Evolutionary conservation across 306 rosid species (phyloP).

Genomic region (Pueraria montana): DNA sequence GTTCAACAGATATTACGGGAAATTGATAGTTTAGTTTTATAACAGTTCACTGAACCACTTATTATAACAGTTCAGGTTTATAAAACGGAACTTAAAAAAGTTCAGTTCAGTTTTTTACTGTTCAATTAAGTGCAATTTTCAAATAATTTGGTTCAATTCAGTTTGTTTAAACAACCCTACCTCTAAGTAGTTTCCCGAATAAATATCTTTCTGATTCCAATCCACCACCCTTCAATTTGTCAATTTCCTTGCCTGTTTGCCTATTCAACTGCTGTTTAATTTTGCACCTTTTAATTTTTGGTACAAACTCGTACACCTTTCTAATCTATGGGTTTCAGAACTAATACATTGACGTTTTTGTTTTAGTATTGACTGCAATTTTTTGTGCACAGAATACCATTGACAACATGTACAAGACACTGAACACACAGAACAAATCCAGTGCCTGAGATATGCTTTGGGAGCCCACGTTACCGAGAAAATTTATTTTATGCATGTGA

Average conservation of each 20-base stretch:
- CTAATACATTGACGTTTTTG: not conserved
- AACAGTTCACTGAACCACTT: no score
- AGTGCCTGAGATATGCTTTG: conserved; percentile 47
- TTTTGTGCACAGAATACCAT: conserved; percentile 61
- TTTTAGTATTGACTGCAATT: conserved; percentile 30
- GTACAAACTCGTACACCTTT: not conserved
- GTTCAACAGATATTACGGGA: no score
- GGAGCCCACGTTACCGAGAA: conserved; percentile 6
- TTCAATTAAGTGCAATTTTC: no score
- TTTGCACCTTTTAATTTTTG: not conserved
- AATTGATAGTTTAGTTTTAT: no score
- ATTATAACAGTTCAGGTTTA: no score
- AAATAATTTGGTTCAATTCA: no score
- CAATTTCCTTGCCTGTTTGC: not conserved
- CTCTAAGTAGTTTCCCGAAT: no score
- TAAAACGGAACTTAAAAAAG: no score
- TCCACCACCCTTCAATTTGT: not conserved
- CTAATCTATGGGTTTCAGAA: not conserved
- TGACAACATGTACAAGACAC: conserved; percentile 72
- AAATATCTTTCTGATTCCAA: not conserved
- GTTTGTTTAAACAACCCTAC: no score
- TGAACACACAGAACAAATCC: conserved; percentile 50
- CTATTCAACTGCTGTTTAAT: not conserved
- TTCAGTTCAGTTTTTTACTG: no score
- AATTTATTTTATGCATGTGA: conserved; percentile 34